Evolutionary conservation across 2,329 filamentous ascomycete species (phyloP).

Genomic region (Lachnellula arida): DNA sequence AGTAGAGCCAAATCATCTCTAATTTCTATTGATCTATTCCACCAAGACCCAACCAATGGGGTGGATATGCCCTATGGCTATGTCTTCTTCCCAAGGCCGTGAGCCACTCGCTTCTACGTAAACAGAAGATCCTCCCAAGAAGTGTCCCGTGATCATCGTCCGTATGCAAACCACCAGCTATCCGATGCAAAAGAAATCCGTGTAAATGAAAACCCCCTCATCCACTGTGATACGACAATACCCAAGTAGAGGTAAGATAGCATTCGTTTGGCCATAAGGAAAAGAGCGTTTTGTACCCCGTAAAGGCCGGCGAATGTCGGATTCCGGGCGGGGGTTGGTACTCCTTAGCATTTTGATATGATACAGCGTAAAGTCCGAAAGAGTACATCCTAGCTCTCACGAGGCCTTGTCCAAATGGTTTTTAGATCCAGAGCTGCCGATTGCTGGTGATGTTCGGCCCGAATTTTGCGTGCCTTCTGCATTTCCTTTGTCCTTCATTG

Average conservation of each 20-base stretch:
- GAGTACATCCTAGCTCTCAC: conserved; percentile 8
- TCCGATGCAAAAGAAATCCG: neutral
- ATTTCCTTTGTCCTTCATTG: conserved; percentile 23
- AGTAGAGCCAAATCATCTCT: too few relatives aligned
- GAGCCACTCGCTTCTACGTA: neutral
- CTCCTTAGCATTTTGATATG: neutral
- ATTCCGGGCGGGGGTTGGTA: neutral
- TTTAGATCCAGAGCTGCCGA: conserved; percentile 8
- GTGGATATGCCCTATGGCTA: neutral
- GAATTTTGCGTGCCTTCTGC: conserved; percentile 16
- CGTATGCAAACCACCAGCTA: neutral
- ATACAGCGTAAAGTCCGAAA: neutral
- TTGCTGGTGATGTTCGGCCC: conserved; percentile 12
- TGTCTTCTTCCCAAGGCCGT: neutral
- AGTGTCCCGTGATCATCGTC: neutral
- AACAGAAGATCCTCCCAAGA: neutral
- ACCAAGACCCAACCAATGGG: neutral
- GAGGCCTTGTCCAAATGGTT: too few relatives aligned
- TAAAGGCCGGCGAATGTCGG: neutral
- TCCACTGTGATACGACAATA: neutral
- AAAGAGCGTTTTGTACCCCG: too few relatives aligned
- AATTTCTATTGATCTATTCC: neutral
- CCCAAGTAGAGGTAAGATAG: too few relatives aligned
- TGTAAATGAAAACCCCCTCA: neutral
- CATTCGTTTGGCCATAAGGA: too few relatives aligned